Evolutionary conservation across 495 filamentous ascomycete species (phyloP).

Genomic region (Xylaria curta): DNA sequence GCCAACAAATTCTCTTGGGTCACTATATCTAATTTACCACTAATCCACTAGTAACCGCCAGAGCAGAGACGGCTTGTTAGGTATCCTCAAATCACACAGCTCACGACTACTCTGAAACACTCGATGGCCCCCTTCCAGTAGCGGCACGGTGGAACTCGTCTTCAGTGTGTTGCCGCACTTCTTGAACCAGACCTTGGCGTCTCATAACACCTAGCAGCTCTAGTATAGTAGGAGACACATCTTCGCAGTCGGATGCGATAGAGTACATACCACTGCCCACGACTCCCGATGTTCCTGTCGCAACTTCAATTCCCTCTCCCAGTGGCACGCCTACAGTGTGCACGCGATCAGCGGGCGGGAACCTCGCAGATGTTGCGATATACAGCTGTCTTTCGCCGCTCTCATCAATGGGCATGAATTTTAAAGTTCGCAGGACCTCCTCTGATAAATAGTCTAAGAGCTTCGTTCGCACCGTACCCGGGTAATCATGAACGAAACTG

Average conservation of each 20-base stretch:
- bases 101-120: neutral
- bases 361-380: slow-evolving; percentile 58
- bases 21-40: neutral
- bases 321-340: slow-evolving; percentile 39
- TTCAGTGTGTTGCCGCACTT: slow-evolving; percentile 58
- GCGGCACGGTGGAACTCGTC: slow-evolving; percentile 52
- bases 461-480: slow-evolving; percentile 58
- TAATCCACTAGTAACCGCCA: neutral
- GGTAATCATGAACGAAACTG: slow-evolving; percentile 65
- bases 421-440: slow-evolving; percentile 40
- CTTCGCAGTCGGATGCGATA: slow-evolving; percentile 49
- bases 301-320: slow-evolving; percentile 38
- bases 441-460: slow-evolving; percentile 31
- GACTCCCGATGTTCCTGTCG: slow-evolving; percentile 50
- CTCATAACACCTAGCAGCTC: slow-evolving; percentile 47
- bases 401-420: slow-evolving; percentile 44
- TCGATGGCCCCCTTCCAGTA: slow-evolving; percentile 5
- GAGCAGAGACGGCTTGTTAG: neutral
- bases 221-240: slow-evolving; percentile 39
- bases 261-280: slow-evolving; percentile 60
- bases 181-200: slow-evolving; percentile 46
- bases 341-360: slow-evolving; percentile 41
- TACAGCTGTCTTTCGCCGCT: slow-evolving; percentile 63
- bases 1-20: neutral
- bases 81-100: neutral